These are phyloP conservation scores for Solanum gandarillasii DNA, from an alignment of 257 asterid genomes.

Conservation along the genomic window DNA sequence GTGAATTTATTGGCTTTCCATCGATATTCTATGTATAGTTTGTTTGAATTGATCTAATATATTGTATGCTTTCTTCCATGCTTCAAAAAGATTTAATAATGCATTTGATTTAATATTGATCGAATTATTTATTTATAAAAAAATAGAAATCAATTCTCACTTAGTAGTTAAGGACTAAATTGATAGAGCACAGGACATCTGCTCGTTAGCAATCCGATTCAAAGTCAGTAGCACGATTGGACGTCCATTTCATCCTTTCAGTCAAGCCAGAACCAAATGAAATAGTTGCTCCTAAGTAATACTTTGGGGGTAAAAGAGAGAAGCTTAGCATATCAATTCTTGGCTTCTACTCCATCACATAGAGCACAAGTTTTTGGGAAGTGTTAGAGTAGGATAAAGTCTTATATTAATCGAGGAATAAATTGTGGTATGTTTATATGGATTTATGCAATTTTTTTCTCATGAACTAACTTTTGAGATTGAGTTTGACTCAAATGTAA, in stretches of 20 bases:
- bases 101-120: not conserved
- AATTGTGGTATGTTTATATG: no score
- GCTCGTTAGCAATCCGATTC: no score
- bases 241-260: no score
- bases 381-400: not conserved
- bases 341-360: not conserved
- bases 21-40: not conserved
- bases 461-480: no score
- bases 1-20: no score
- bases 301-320: not conserved
- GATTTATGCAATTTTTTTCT: rapidly evolving
- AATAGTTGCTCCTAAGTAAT: no score
- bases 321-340: not conserved
- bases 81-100: not conserved
- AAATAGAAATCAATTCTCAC: not conserved
- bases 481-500: not conserved
- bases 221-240: no score
- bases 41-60: not conserved
- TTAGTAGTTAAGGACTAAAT: not conserved
- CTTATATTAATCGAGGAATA: not conserved
- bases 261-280: no score
- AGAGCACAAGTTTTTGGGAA: not conserved
- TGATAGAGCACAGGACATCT: no score
- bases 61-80: not conserved
- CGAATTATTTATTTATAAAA: not conserved